phyloP scores from a whole-genome alignment of 306 rosid species.

The Quercus bicolor region DNA sequence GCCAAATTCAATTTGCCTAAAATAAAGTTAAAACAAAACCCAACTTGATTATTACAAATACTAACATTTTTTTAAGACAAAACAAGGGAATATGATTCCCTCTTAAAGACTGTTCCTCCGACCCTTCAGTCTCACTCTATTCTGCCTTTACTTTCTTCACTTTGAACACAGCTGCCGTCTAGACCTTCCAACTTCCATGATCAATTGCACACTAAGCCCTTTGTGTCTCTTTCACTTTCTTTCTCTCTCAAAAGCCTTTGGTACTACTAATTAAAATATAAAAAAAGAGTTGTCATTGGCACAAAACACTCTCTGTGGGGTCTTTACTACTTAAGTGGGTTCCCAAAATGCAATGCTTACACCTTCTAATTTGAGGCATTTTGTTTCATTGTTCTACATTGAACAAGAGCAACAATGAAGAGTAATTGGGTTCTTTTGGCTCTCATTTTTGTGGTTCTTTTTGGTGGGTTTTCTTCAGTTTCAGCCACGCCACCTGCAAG shows the following conservation, averaged over 20 bases:
- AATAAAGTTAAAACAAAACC: constrained; percentile 7
- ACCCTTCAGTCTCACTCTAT: constrained; percentile 3
- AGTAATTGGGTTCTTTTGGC: constrained; percentile 35
- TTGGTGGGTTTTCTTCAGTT: constrained; percentile 55
- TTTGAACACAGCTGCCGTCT: constrained; percentile 10
- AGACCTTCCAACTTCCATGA: constrained; percentile 39
- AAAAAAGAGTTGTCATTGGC: constrained; percentile 18
- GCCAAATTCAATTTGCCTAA: neutral
- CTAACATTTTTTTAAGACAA: neutral
- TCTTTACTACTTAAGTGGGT: constrained; percentile 31
- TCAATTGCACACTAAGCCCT: constrained; percentile 7
- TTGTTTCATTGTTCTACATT: constrained; percentile 18
- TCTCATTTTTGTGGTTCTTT: constrained; percentile 46
- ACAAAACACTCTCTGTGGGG: constrained; percentile 28
- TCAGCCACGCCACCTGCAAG: constrained; percentile 83
- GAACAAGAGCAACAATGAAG: constrained; percentile 39
- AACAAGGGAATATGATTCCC: constrained; percentile 34
- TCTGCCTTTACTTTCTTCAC: constrained; percentile 21
- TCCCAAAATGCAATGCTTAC: constrained; percentile 36
- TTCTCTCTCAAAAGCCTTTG: constrained; percentile 28
- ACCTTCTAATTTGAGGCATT: constrained; percentile 31
- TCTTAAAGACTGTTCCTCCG: constrained; percentile 11
- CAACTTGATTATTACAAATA: constrained; percentile 10
- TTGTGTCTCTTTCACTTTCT: constrained; percentile 36
- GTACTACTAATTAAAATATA: constrained; percentile 18